Conservation (phyloP, 345 rosid genomes). For the Streptanthus diversifolius region DNA sequence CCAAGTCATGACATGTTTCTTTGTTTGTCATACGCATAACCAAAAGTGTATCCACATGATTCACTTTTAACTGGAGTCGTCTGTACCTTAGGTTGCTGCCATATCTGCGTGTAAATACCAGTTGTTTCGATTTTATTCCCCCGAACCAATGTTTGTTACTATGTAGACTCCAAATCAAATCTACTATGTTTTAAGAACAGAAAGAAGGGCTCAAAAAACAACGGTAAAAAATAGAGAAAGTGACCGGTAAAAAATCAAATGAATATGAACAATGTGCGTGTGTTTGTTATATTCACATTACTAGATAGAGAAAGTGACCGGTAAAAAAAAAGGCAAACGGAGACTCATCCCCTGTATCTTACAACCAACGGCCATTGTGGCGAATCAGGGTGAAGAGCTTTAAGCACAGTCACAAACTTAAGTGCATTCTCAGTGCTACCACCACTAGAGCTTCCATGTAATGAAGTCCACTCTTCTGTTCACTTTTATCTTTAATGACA, state of each 20-base stretch:
- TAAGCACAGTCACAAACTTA: constrained; percentile 30
- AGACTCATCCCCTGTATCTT: constrained; percentile 15
- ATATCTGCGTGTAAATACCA: background rate
- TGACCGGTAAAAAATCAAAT: no score
- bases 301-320: background rate
- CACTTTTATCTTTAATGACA: constrained; percentile 24
- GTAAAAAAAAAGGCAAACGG: background rate
- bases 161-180: background rate
- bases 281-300: constrained; percentile 13
- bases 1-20: background rate
- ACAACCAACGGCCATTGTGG: constrained; percentile 19
- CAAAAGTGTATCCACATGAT: background rate
- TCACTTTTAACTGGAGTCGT: background rate
- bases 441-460: constrained; percentile 28
- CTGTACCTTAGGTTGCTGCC: background rate
- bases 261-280: constrained; percentile 19
- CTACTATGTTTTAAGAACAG: no score
- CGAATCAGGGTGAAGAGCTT: constrained; percentile 32
- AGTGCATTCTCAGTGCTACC: constrained; percentile 12
- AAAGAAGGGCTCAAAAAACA: no score
- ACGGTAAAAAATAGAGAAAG: background rate
- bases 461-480: background rate
- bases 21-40: background rate
- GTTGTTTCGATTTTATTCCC: background rate
- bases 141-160: background rate